Evolutionary conservation across 176 grass and related monocot species (phyloP).

Genomic region (Eragrostis curvula): DNA sequence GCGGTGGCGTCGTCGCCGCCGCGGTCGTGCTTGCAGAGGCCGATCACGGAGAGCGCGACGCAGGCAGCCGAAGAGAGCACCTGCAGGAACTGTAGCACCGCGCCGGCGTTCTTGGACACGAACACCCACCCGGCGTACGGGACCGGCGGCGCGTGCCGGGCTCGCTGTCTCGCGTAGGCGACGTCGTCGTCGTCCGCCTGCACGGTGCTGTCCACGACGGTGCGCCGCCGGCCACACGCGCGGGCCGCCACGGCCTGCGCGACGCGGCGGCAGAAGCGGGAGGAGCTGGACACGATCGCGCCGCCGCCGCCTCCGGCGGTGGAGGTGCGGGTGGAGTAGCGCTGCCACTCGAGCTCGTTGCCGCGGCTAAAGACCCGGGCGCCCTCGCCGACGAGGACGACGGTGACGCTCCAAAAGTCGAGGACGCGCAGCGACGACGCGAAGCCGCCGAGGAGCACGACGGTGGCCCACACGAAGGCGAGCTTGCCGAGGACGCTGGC

Average conservation of each 20-base stretch:
- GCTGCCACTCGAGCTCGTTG: constrained; percentile 44
- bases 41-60: constrained; percentile 52
- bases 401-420: constrained; percentile 76
- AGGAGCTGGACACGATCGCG: neutral
- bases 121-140: neutral
- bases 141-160: neutral
- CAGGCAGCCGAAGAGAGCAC: constrained; percentile 49
- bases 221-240: neutral
- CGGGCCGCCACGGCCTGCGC: neutral
- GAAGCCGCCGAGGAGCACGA: constrained; percentile 70
- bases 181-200: neutral
- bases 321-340: constrained; percentile 34
- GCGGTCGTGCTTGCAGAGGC: constrained; percentile 51
- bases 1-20: constrained; percentile 32
- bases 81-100: constrained; percentile 60
- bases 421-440: constrained; percentile 2
- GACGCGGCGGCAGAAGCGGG: neutral
- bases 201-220: neutral
- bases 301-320: neutral
- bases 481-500: constrained; percentile 57
- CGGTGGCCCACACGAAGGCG: constrained; percentile 69
- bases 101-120: constrained; percentile 44
- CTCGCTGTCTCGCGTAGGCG: neutral
- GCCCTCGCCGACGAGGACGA: constrained; percentile 58
- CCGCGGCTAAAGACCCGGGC: constrained; percentile 22